Evolutionary conservation across 768 basidiomycete species (phyloP).

Genomic region (Tephrocybe sp.): DNA sequence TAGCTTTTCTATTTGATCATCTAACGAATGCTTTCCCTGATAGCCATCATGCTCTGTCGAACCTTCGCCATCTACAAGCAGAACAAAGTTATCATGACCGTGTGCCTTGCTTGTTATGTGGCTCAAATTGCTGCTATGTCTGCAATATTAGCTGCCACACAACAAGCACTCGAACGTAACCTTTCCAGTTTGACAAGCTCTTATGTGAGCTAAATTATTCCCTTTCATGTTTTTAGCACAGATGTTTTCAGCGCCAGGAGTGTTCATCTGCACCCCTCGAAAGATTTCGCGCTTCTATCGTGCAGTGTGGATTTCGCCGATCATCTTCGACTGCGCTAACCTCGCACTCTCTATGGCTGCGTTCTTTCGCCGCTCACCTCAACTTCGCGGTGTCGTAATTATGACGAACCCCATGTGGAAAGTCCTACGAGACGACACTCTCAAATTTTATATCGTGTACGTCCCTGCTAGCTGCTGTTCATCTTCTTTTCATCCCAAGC

Average conservation of each 20-base stretch:
- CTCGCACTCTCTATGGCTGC: conserved; percentile 18
- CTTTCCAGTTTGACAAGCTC: neutral
- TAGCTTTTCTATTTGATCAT: neutral
- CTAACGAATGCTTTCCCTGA: neutral
- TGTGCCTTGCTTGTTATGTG: conserved; percentile 13
- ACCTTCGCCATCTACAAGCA: conserved; percentile 22
- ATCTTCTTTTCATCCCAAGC: neutral
- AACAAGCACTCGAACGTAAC: conserved; percentile 14
- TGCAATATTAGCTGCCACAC: conserved; percentile 14
- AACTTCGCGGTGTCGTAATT: conserved; percentile 2
- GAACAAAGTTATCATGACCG: conserved; percentile 10
- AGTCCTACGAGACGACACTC: conserved; percentile 22
- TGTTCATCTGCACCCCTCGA: conserved; percentile 17
- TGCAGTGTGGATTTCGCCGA: conserved; percentile 23
- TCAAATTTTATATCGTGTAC: conserved; percentile 26
- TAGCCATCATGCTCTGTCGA: conserved; percentile 24
- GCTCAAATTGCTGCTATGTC: conserved; percentile 17
- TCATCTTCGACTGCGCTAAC: conserved; percentile 20
- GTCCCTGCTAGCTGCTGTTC: neutral
- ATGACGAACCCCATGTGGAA: conserved; percentile 16
- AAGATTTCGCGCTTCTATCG: conserved; percentile 17
- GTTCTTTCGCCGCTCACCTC: conserved; percentile 13
- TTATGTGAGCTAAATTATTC: neutral
- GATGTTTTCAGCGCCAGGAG: conserved; percentile 9
- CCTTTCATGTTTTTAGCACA: conserved; percentile 7